Percentiles rank a stretch among this genome's conserved stretches.
Evolutionary conservation across 805 yeast species (phyloP).

Genomic region (Kodamaea leandrae): DNA sequence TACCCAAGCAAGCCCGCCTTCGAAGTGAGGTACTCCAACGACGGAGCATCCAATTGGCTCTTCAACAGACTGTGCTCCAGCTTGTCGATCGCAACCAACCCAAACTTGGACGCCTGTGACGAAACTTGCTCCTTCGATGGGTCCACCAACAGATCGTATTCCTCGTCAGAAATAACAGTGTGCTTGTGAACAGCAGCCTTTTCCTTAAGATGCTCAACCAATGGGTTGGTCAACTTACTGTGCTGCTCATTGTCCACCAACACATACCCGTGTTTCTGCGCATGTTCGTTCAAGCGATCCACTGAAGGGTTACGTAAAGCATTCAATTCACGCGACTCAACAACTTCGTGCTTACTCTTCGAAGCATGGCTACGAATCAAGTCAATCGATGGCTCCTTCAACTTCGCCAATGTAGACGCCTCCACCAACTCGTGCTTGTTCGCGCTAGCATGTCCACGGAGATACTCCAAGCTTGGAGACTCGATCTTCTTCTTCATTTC

Average conservation of each 20-base stretch:
- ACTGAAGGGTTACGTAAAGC: conserved; percentile 4
- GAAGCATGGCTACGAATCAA: conserved; percentile 3
- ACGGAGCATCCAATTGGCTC: conserved; percentile 9
- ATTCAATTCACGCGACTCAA: conserved; percentile 9
- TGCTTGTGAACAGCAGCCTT: conserved; percentile 15
- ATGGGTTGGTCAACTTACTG: conserved; percentile 2
- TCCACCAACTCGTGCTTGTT: conserved; percentile 5
- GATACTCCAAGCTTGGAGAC: conserved; percentile 8
- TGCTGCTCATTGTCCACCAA: conserved; percentile 6
- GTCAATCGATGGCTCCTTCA: conserved; percentile 17
- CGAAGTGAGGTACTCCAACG: conserved; percentile 11
- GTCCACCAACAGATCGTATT: conserved; percentile 12
- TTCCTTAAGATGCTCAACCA: conserved; percentile 10
- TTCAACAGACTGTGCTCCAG: conserved; percentile 11
- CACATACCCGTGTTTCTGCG: neutral
- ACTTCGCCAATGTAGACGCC: conserved; percentile 4
- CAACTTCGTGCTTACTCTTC: neutral
- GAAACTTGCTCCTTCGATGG: conserved; percentile 10
- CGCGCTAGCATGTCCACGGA: conserved; percentile 3
- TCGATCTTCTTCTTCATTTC: conserved; percentile 8
- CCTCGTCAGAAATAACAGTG: conserved; percentile 12
- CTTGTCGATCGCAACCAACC: conserved; percentile 15
- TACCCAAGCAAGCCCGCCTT: conserved; percentile 9
- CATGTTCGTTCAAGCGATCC: conserved; percentile 6
- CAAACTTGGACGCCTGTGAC: conserved; percentile 12